phyloP scores from a whole-genome alignment of 2,329 filamentous ascomycete species.

The Penicillium sp. region DNA sequence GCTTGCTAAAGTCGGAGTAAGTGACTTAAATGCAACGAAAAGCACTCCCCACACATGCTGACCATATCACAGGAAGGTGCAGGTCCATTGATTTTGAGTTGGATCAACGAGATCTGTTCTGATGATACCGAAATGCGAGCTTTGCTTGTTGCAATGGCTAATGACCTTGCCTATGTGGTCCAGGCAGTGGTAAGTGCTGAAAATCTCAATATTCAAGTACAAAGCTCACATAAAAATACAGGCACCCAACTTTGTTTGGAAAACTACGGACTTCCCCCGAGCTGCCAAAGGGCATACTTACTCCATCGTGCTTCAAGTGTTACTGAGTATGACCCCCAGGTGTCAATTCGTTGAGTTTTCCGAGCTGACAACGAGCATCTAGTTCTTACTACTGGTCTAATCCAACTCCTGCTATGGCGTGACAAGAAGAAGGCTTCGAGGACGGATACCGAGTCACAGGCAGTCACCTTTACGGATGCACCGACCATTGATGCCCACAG shows the following conservation, averaged over 20 bases:
- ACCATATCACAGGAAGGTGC: constrained; percentile 29
- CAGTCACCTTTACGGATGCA: neutral
- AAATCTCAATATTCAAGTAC: too few relatives aligned
- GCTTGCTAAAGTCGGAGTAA: constrained; percentile 39
- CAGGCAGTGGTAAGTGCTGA: constrained; percentile 30
- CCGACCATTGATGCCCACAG: neutral
- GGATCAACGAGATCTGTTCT: constrained; percentile 40
- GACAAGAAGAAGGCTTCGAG: neutral
- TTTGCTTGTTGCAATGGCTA: constrained; percentile 32
- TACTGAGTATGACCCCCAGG: constrained; percentile 33
- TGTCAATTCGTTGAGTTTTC: neutral
- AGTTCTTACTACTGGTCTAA: neutral
- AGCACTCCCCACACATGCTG: neutral
- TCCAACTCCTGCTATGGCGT: constrained; percentile 4
- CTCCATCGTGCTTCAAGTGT: constrained; percentile 36
- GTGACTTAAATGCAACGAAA: constrained; percentile 3
- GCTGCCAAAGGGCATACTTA: constrained; percentile 42
- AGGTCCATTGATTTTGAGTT: constrained; percentile 41
- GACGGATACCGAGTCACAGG: neutral
- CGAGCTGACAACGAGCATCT: neutral
- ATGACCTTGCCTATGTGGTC: constrained; percentile 37
- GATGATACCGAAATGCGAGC: constrained; percentile 34
- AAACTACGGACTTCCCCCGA: constrained; percentile 42
- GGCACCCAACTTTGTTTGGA: constrained; percentile 46
- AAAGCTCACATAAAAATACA: neutral